Base-by-base conservation (phyloP, 768 basidiomycete species). In the Clavulina sp. region DNA sequence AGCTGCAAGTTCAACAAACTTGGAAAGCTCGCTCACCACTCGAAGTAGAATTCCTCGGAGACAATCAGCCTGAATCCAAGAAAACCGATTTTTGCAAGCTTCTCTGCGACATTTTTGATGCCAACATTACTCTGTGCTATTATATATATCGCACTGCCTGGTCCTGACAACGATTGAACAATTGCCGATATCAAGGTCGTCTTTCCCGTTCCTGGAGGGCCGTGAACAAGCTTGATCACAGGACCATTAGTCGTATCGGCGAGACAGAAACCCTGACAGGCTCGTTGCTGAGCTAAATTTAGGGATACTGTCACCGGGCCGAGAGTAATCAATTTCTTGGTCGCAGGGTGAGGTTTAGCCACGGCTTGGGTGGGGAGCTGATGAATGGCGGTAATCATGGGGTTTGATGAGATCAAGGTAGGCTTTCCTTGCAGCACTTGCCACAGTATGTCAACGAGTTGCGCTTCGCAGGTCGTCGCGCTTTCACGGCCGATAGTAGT, bases 81-180 rank as follows among this genome's bases (percentile, higher is more conserved):
- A 2, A 57, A 41, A 0, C 66, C 70, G 60, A 73, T 67, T 5
- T 70, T 63, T n/a, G 68, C 63, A 18, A 89, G 66, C 66, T 85
- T 84, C 59, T 84, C 81, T 49, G 83, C 85, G 66, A 89, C 87
- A 57, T 89, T 88, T 63, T 85, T 87, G 23, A 88, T 85, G 44
- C 84, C 86, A 47, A 88, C 76, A 68, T 89, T 89, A 18, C 81
- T 81, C 60, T 89, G 82, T 31, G 86, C 83, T 59, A 85, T 68
- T 4, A 89, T 73, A 81, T 84, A 89, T n/a, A n/a, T n/a, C n/a
- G n/a, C n/a, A n/a, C n/a, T n/a, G n/a, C n/a, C n/a, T n/a, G n/a
- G n/a, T n/a, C n/a, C n/a, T 16, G 43, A 13, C 9, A 46, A 26
- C 43, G 13, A 46, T 46, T 46, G 43, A 13, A 46, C 43, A 9